A percentile compares a stretch with the other conserved stretches of the same genome.
Evolutionary conservation across 2,329 filamentous ascomycete species (phyloP).

Genomic region (Graphilbum sp.): DNA sequence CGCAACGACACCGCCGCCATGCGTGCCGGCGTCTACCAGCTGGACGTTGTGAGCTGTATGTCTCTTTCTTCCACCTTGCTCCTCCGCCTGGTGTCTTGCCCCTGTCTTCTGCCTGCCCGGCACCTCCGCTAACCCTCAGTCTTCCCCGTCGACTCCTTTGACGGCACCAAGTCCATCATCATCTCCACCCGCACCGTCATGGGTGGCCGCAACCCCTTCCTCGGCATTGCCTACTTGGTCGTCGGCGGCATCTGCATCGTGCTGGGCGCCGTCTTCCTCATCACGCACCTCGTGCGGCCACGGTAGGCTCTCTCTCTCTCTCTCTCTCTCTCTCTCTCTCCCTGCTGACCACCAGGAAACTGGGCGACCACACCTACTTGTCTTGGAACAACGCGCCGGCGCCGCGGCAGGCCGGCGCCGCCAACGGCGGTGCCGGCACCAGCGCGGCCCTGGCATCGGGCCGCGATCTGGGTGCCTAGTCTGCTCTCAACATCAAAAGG

Average conservation of each 20-base stretch:
- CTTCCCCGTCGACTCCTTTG: slow-evolving; percentile 64
- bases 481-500: not conserved
- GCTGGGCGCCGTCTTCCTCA: slow-evolving; percentile 73
- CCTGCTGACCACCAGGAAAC: slow-evolving; percentile 47
- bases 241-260: slow-evolving; percentile 87
- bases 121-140: slow-evolving; percentile 29
- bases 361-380: slow-evolving; percentile 93
- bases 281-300: slow-evolving; percentile 81
- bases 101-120: not conserved
- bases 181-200: slow-evolving; percentile 84
- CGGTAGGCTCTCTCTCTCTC: slow-evolving; percentile 37
- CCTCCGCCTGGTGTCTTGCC: not conserved
- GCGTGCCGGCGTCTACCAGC: slow-evolving; percentile 53
- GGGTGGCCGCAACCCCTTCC: slow-evolving; percentile 87
- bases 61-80: slow-evolving; percentile 8
- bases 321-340: not conserved
- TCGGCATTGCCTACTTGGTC: slow-evolving; percentile 90
- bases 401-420: slow-evolving; percentile 22
- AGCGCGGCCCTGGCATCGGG: slow-evolving; percentile 32
- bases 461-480: slow-evolving; percentile 27
- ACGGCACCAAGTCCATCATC: slow-evolving; percentile 77
- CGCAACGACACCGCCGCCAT: slow-evolving; percentile 61
- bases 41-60: slow-evolving; percentile 68
- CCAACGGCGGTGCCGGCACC: slow-evolving; percentile 11
- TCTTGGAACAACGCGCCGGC: slow-evolving; percentile 65